phyloP scores from a whole-genome alignment of 176 grass and related monocot species.

The Metroxylon sagu region DNA sequence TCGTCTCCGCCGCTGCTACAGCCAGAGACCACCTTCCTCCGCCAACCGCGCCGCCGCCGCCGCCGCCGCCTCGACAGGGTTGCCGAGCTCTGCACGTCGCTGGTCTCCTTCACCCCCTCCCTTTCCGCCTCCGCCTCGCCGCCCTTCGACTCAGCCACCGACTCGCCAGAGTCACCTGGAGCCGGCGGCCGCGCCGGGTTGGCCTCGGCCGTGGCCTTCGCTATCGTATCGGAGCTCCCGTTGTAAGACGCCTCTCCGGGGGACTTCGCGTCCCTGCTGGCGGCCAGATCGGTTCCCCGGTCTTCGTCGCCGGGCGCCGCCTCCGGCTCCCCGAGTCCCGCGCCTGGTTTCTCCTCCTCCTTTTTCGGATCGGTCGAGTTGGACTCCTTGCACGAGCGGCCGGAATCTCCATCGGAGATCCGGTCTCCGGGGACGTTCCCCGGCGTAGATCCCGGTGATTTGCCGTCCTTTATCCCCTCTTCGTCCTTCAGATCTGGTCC shows the following conservation, averaged over 20 bases:
- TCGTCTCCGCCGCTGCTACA: too few species aligned
- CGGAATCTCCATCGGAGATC: slow-evolving; percentile 45
- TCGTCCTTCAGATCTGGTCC: slow-evolving; percentile 19
- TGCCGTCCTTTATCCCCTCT: background rate
- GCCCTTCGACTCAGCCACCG: slow-evolving; percentile 55
- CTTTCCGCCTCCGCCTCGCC: background rate
- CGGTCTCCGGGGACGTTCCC: slow-evolving; percentile 27
- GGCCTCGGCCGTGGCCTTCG: background rate
- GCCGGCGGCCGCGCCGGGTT: background rate
- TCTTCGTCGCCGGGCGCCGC: background rate
- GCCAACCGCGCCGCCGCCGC: background rate
- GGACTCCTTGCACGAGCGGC: slow-evolving; percentile 70
- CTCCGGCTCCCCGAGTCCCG: background rate
- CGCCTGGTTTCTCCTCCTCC: slow-evolving; percentile 5
- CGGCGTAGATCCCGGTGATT: slow-evolving; percentile 6
- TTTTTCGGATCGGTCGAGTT: slow-evolving; percentile 71
- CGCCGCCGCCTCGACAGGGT: slow-evolving; percentile 1
- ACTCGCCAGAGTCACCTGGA: slow-evolving; percentile 47
- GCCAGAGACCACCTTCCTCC: background rate
- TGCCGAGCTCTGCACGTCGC: slow-evolving; percentile 10
- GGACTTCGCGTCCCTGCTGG: background rate
- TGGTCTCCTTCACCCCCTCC: background rate
- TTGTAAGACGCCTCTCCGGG: slow-evolving; percentile 21
- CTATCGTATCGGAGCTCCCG: slow-evolving; percentile 12
- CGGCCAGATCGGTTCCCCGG: background rate